Conservation (phyloP, 352 stramenopile species). For the Pythium sp. region DNA sequence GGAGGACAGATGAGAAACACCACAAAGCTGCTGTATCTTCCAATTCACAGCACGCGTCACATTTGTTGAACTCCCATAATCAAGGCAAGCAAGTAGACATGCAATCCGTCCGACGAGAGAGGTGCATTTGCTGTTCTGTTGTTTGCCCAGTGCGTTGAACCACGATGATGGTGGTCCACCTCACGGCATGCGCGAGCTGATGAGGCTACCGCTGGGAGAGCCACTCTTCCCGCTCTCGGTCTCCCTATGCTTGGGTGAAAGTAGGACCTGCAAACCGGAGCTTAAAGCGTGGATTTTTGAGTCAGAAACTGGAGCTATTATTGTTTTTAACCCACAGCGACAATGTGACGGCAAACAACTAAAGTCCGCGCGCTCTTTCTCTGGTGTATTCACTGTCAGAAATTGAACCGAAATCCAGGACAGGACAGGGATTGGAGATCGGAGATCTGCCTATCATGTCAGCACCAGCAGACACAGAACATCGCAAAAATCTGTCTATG, state of each 20-base stretch:
- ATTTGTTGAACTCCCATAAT: neutral
- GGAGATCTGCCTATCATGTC: neutral
- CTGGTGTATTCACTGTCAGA: neutral
- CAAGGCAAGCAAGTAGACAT: neutral
- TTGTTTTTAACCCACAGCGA: neutral
- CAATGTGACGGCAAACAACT: neutral
- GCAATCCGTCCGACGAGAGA: constrained; percentile 1
- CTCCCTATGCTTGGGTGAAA: constrained; percentile 10
- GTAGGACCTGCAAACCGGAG: constrained; percentile 4
- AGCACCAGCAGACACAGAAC: neutral
- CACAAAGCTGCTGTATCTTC: neutral
- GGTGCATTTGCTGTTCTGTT: neutral
- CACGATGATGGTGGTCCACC: neutral
- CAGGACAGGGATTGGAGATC: neutral
- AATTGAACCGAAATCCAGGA: neutral
- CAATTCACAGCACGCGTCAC: neutral
- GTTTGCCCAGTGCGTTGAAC: neutral
- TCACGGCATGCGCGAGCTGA: neutral
- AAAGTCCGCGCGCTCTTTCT: neutral
- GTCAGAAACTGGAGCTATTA: constrained; percentile 6
- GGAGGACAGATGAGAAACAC: neutral
- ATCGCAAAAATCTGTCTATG: neutral
- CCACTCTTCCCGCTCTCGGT: constrained; percentile 4
- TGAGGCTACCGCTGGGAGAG: neutral
- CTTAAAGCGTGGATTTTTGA: constrained; percentile 3